Evolutionary conservation across 2,329 filamentous ascomycete species (phyloP).

Genomic region (Penicillium sp.): DNA sequence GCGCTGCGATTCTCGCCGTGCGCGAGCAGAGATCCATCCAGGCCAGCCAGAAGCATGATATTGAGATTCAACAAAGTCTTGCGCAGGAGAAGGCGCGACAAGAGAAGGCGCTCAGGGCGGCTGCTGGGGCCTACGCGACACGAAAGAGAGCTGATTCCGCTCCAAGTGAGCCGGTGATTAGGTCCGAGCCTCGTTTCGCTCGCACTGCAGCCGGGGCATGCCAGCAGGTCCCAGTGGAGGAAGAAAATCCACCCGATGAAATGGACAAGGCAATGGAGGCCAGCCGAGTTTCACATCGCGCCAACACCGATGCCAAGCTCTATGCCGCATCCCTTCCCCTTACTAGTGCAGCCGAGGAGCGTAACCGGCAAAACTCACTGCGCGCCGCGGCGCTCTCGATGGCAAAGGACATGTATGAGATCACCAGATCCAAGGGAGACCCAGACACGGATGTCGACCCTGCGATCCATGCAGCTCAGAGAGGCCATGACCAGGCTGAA

Average conservation of each 20-base stretch:
- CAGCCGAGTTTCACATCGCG: slow-evolving; percentile 60
- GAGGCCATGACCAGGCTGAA: slow-evolving; percentile 31
- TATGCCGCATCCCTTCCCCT: slow-evolving; percentile 73
- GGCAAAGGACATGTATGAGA: slow-evolving; percentile 79
- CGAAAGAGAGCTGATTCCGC: slow-evolving; percentile 63
- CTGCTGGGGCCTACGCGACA: slow-evolving; percentile 67
- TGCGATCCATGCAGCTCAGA: slow-evolving; percentile 31
- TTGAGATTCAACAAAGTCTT: slow-evolving; percentile 45
- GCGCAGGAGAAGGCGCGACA: slow-evolving; percentile 25
- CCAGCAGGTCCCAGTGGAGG: slow-evolving; percentile 45
- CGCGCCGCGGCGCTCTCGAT: slow-evolving; percentile 82
- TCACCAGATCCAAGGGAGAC: slow-evolving; percentile 45
- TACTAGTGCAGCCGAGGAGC: slow-evolving; percentile 67
- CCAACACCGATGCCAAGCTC: slow-evolving; percentile 68
- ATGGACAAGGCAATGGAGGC: slow-evolving; percentile 46
- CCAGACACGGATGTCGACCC: slow-evolving; percentile 13
- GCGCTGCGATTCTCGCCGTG: slow-evolving; percentile 65
- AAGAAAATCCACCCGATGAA: slow-evolving; percentile 47
- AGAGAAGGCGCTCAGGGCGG: slow-evolving; percentile 67
- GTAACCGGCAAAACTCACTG: slow-evolving; percentile 65
- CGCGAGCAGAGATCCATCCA: slow-evolving; percentile 25
- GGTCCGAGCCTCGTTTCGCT: slow-evolving; percentile 54
- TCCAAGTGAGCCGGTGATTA: slow-evolving; percentile 42
- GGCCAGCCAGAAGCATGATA: slow-evolving; percentile 17
- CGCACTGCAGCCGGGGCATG: slow-evolving; percentile 68